Base-by-base conservation (phyloP, 331 rosid species). In the Quercus lobata region DNA sequence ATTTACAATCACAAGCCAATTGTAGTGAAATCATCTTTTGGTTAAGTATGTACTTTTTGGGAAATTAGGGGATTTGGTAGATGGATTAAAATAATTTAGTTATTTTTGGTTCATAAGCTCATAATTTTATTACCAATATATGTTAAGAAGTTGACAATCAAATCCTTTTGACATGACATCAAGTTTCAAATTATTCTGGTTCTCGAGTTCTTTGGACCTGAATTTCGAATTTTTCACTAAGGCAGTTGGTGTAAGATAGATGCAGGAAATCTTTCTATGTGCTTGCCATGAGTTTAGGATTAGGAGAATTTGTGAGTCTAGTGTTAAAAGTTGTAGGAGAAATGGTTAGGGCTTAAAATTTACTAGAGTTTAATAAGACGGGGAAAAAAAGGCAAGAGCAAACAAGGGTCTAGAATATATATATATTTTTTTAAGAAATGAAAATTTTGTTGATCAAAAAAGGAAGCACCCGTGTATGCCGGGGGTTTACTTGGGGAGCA, bases 11-110 rank as follows among this genome's bases (percentile, higher is more conserved):
- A 49, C 57, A 73, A 49, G 75, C 37, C 57, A 54, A 71, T 73
- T 70, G 75, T 70, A 54, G 68, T 5, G 60, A 41, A 57, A 62
- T 24, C 12, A 72, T 49, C 19, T 61, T 10, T 57, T 14, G 57
- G 76, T 75, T 34, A 71, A 71, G 71, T 74, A 63, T 74, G 24
- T 71, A 37, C 32, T 74, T 75, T 29, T 74, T 71, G 17, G 41
- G 44, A 29, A 29, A 65, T 65, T 24, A 0, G 18, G 41, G 44
- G 22, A 65, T 65, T 12, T 65, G 46, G 41, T 16, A 41, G 22
- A 30, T 30, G 71, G 32, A 27, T 17, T 29, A 65, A 65, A 30
- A 65, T 7, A 7, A 30, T 30, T 27, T 6, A 25, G 35, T 27
- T 65, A 8, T n/a, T 65, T 63, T 65, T 30, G 55, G 55, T 30